These are phyloP conservation scores for Fusarium tupiense DNA, from an alignment of 2,329 filamentous ascomycete species.

Conservation along the genomic window DNA sequence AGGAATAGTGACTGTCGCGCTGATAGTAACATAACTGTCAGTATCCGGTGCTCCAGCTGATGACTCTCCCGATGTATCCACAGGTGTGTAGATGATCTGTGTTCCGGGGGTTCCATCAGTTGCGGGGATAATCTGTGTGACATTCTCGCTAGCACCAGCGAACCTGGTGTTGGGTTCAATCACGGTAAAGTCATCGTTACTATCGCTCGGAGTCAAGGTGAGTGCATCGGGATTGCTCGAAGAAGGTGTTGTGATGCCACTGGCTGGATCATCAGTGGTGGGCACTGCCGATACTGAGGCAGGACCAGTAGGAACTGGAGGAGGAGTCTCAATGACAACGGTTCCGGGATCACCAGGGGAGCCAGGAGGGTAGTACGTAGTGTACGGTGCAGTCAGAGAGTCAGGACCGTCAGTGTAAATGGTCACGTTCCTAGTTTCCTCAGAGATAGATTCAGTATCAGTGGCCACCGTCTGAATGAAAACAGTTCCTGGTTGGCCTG, in stretches of 20 bases:
- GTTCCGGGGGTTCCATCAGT: slow-evolving; percentile 18
- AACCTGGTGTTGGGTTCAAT: slow-evolving; percentile 28
- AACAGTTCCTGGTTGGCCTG: slow-evolving; percentile 20
- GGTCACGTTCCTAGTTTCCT: slow-evolving; percentile 10
- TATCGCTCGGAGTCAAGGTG: slow-evolving; percentile 18
- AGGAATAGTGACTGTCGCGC: slow-evolving; percentile 29
- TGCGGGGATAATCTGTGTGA: slow-evolving; percentile 24
- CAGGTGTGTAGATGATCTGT: slow-evolving; percentile 25
- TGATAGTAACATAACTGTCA: slow-evolving; percentile 14
- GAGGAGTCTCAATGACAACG: slow-evolving; percentile 21
- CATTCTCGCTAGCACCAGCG: slow-evolving; percentile 22
- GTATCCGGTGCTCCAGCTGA: not conserved
- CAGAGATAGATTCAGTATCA: not conserved
- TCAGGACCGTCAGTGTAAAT: slow-evolving; percentile 12
- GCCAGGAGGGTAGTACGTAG: slow-evolving; percentile 19
- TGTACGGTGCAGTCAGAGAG: slow-evolving; percentile 11
- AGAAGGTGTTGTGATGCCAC: not conserved
- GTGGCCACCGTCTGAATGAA: slow-evolving; percentile 18
- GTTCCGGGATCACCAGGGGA: slow-evolving; percentile 25
- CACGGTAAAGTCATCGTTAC: slow-evolving; percentile 25
- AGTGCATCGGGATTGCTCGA: slow-evolving; percentile 20
- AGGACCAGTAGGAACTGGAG: not conserved
- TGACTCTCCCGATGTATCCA: slow-evolving; percentile 1
- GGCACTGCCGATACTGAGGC: slow-evolving; percentile 4
- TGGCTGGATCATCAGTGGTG: not conserved